phyloP scores from a whole-genome alignment of 257 asterid genomes.

The Nicotiana otophora region DNA sequence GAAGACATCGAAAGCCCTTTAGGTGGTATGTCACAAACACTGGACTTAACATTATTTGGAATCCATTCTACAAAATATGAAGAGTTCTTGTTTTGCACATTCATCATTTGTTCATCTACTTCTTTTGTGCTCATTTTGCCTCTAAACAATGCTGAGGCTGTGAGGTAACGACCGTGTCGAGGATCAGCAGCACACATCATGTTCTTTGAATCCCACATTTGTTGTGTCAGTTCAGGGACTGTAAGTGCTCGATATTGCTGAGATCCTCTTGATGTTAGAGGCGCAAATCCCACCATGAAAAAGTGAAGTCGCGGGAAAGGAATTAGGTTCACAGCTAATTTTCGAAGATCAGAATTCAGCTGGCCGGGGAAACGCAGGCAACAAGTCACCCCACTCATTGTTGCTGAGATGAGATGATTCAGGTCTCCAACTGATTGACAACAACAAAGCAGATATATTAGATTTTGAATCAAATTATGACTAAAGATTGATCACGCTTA shows the following conservation, averaged over 20 bases:
- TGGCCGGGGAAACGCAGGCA: slow-evolving; percentile 28
- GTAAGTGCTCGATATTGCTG: slow-evolving; percentile 25
- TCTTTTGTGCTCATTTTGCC: slow-evolving; percentile 24
- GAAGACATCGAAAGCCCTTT: slow-evolving; percentile 26
- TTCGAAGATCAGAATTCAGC: slow-evolving; percentile 28
- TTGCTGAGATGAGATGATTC: slow-evolving; percentile 26
- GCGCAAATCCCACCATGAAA: slow-evolving; percentile 30
- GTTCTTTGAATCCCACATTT: slow-evolving; percentile 30
- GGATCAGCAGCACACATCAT: slow-evolving; percentile 37
- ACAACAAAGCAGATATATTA: neutral
- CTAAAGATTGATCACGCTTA: neutral
- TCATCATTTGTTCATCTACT: slow-evolving; percentile 9
- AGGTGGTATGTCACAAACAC: slow-evolving; percentile 26
- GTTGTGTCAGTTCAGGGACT: slow-evolving; percentile 29
- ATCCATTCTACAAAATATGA: slow-evolving; percentile 30
- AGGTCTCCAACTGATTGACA: slow-evolving; percentile 26
- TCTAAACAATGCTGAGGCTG: slow-evolving; percentile 27
- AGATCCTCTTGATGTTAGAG: slow-evolving; percentile 29
- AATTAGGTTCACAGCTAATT: slow-evolving; percentile 25
- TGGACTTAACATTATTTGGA: slow-evolving; percentile 28
- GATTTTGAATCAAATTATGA: neutral
- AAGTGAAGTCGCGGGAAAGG: slow-evolving; percentile 28
- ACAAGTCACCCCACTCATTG: slow-evolving; percentile 30
- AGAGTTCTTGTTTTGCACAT: slow-evolving; percentile 26
- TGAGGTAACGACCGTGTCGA: slow-evolving; percentile 23